Percentiles rank a stretch among this genome's conserved stretches.
Conservation (phyloP, 164 flowering plant species). For the Chimonanthus praecox region DNA sequence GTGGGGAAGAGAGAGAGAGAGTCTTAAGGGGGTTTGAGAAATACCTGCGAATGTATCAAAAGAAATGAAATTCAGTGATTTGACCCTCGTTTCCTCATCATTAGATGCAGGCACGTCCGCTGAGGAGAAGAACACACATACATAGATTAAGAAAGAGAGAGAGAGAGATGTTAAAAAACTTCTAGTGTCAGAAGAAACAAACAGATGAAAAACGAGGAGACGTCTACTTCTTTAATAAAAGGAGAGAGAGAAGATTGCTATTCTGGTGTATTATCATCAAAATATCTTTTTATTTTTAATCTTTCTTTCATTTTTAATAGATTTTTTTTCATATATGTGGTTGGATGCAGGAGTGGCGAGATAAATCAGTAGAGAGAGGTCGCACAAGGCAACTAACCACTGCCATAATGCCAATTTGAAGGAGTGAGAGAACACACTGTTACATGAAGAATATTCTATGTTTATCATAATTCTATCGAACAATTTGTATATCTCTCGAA, state of each 20-base stretch:
- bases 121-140: constrained; percentile 14
- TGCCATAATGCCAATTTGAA: constrained; percentile 9
- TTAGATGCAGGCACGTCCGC: constrained; percentile 36
- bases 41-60: constrained; percentile 55
- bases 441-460: no score
- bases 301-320: background rate
- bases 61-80: constrained; percentile 41
- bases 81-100: constrained; percentile 62
- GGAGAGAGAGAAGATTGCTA: background rate
- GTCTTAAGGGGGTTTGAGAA: background rate
- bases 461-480: no score
- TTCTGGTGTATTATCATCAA: background rate
- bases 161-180: background rate
- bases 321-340: constrained; percentile 13
- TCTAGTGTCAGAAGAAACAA: constrained; percentile 27
- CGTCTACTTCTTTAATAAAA: constrained; percentile 54
- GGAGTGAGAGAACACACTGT: no score
- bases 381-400: constrained; percentile 23
- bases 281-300: background rate
- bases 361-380: constrained; percentile 20
- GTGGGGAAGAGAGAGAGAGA: constrained; percentile 1
- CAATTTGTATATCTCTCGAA: no score
- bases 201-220: constrained; percentile 86
- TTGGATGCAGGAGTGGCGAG: constrained; percentile 22
- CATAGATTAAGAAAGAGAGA: no score